Conservation (phyloP, 2,329 filamentous ascomycete genomes). For the Kalaharituber pfeilii region DNA sequence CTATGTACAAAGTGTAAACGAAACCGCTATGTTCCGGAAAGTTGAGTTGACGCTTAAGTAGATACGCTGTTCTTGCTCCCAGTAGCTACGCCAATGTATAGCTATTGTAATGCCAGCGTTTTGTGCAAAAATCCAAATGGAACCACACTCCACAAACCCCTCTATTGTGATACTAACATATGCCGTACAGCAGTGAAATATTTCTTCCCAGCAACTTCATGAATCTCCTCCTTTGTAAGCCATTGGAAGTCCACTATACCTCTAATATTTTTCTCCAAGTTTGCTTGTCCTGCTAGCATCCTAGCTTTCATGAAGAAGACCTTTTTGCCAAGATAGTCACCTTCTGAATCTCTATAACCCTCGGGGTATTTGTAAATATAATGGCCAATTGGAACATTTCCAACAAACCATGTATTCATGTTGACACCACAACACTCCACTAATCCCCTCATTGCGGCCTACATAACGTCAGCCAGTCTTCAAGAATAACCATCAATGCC, state of each 20-base stretch:
- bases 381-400: slow-evolving; percentile 75
- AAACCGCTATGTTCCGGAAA: too few relatives aligned
- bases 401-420: slow-evolving; percentile 98
- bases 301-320: slow-evolving; percentile 86
- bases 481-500: neutral
- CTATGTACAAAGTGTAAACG: too few relatives aligned
- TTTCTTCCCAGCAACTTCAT: slow-evolving; percentile 42
- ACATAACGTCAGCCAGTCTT: slow-evolving; percentile 14
- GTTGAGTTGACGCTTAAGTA: too few relatives aligned
- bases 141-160: too few relatives aligned
- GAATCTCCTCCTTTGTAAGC: slow-evolving; percentile 77
- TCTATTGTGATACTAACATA: too few relatives aligned
- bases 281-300: slow-evolving; percentile 91
- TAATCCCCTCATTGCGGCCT: slow-evolving; percentile 72
- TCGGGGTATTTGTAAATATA: slow-evolving; percentile 41
- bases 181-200: slow-evolving; percentile 65
- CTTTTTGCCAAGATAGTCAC: slow-evolving; percentile 48
- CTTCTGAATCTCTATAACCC: slow-evolving; percentile 18
- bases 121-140: too few relatives aligned
- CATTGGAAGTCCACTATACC: slow-evolving; percentile 75
- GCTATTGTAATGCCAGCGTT: too few relatives aligned
- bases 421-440: slow-evolving; percentile 65
- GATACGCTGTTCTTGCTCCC: too few relatives aligned
- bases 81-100: too few relatives aligned
- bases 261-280: slow-evolving; percentile 53